Evolutionary conservation across 1,284 basidiomycete genomes (phyloP).

Genomic region (Ustilago curta): DNA sequence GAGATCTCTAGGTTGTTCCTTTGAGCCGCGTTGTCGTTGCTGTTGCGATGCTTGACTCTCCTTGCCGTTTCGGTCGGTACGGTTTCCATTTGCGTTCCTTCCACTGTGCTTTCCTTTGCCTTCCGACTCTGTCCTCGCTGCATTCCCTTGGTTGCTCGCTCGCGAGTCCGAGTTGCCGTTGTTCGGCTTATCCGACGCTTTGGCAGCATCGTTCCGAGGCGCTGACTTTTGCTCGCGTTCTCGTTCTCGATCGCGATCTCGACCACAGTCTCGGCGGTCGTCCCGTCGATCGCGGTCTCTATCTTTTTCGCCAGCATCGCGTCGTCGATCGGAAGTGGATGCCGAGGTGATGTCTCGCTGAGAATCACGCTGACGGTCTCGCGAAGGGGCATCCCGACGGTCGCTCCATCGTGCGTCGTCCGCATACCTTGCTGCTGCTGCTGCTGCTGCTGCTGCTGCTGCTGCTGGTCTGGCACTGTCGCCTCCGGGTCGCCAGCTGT

Average conservation of each 20-base stretch:
- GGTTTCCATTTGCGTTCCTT: conserved; percentile 17
- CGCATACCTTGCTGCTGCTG: conserved; percentile 4
- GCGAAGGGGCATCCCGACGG: conserved; percentile 11
- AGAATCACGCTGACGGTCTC: conserved; percentile 17
- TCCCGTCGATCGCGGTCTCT: conserved; percentile 20
- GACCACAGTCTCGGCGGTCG: conserved; percentile 15
- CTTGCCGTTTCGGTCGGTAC: conserved; percentile 9
- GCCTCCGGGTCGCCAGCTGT: conserved; percentile 34
- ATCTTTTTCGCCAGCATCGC: conserved; percentile 14
- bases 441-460: too few species aligned
- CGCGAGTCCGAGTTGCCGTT: conserved; percentile 3
- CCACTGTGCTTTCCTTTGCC: conserved; percentile 2
- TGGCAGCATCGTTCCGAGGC: conserved; percentile 10
- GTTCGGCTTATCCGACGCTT: conserved; percentile 13
- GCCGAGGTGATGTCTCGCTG: conserved; percentile 15
- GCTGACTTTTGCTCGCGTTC: conserved; percentile 9
- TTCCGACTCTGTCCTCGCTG: neutral
- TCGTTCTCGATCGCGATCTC: conserved; percentile 20
- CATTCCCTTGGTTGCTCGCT: neutral
- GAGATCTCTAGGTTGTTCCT: conserved; percentile 33
- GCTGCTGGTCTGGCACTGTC: conserved; percentile 12
- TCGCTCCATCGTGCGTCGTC: conserved; percentile 26
- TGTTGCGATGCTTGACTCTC: conserved; percentile 16
- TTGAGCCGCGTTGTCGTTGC: conserved; percentile 16
- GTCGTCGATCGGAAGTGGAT: conserved; percentile 15